phyloP scores from a whole-genome alignment of 2,329 filamentous ascomycete genomes.

The Elsinoe arachidis region DNA sequence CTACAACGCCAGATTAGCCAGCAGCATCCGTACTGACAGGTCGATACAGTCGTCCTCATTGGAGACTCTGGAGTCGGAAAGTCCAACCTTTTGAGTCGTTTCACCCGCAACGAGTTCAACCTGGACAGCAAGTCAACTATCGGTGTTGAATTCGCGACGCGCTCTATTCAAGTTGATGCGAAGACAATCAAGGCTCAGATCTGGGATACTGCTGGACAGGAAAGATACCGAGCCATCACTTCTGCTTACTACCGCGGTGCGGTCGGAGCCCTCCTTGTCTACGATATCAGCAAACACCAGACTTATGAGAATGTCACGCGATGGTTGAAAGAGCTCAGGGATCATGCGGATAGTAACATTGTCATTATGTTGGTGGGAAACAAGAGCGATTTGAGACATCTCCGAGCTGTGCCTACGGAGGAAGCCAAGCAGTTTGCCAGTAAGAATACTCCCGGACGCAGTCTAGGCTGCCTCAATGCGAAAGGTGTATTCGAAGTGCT shows the following conservation, averaged over 20 bases:
- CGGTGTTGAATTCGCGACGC: slow-evolving; percentile 97
- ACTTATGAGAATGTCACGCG: slow-evolving; percentile 98
- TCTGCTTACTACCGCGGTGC: slow-evolving; percentile 98
- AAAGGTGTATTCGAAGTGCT: not conserved
- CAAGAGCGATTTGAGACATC: slow-evolving; percentile 99
- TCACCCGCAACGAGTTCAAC: slow-evolving; percentile 99
- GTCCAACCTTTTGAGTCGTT: slow-evolving; percentile 98
- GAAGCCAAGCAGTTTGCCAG: slow-evolving; percentile 97
- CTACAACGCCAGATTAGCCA: slow-evolving; percentile 4
- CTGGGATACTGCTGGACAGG: slow-evolving; percentile 98
- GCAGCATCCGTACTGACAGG: slow-evolving; percentile 12
- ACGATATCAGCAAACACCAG: slow-evolving; percentile 99
- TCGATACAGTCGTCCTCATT: slow-evolving; percentile 76
- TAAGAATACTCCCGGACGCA: slow-evolving; percentile 36
- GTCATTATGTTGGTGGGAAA: slow-evolving; percentile 99
- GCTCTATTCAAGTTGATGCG: slow-evolving; percentile 95
- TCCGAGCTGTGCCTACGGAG: slow-evolving; percentile 92
- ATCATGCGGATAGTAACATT: slow-evolving; percentile 97
- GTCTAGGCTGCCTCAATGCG: too few species aligned
- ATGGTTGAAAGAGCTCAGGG: slow-evolving; percentile 97
- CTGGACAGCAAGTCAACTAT: slow-evolving; percentile 99
- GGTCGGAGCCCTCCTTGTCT: slow-evolving; percentile 92
- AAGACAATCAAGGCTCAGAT: slow-evolving; percentile 99
- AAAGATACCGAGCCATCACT: slow-evolving; percentile 97
- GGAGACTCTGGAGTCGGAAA: slow-evolving; percentile 99